Evolutionary conservation across 371 early-diverging fungal genomes (phyloP).

Genomic region (Nematocida sp.): DNA sequence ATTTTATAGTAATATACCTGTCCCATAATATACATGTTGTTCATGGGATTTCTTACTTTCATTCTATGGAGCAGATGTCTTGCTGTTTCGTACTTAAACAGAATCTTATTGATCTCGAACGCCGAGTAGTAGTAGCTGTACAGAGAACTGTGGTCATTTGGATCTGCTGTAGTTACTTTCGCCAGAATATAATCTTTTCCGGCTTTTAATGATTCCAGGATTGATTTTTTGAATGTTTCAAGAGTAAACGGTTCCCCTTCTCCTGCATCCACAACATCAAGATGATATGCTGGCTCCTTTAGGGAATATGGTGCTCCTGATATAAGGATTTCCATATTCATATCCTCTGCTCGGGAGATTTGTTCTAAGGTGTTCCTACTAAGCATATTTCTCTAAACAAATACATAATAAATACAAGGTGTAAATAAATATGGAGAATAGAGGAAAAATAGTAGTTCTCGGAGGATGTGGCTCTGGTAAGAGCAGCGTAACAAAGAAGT

Average conservation of each 20-base stretch:
- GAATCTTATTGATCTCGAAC: constrained; percentile 74
- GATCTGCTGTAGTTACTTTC: constrained; percentile 74
- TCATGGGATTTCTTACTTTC: constrained; percentile 76
- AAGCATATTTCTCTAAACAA: constrained; percentile 44
- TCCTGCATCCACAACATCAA: constrained; percentile 69
- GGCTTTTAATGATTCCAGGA: constrained; percentile 69
- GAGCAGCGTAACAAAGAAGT: constrained; percentile 69
- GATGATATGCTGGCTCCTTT: constrained; percentile 35
- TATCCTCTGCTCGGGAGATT: constrained; percentile 46
- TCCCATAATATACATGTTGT: constrained; percentile 73
- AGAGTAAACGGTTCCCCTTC: constrained; percentile 75
- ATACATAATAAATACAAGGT: constrained; percentile 45
- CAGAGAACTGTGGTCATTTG: constrained; percentile 68
- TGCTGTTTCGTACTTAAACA: constrained; percentile 71
- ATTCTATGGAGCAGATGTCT: constrained; percentile 70
- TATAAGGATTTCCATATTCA: constrained; percentile 60
- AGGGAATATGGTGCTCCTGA: constrained; percentile 64
- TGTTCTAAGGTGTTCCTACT: constrained; percentile 37
- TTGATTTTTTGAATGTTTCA: constrained; percentile 71
- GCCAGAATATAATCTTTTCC: constrained; percentile 75
- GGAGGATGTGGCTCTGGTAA: constrained; percentile 67
- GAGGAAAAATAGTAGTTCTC: constrained; percentile 66
- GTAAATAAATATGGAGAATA: constrained; percentile 57
- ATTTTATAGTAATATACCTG: constrained; percentile 72
- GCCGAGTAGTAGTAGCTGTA: constrained; percentile 74